Base-by-base conservation (phyloP, 768 basidiomycete genomes). In the Vararia minispora region DNA sequence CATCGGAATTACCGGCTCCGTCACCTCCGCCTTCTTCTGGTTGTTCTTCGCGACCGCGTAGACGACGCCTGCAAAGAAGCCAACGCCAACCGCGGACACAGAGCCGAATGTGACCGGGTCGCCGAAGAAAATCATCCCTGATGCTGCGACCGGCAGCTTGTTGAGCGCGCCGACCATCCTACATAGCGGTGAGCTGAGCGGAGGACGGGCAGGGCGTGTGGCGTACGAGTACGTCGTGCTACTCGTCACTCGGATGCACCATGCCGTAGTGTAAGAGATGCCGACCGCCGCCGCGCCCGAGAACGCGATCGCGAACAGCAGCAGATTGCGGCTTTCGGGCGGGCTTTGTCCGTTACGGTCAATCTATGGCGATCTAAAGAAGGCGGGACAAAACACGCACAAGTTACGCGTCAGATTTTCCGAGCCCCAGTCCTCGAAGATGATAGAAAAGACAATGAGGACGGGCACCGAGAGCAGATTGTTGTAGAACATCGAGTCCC, bases 401-500 rank as follows among this genome's bases (percentile, higher is more conserved):
- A 99, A 99, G 58, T 94, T 98, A 34, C 70, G 65, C 25, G 58
- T 58, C 25, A 99, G 65, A 55, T 79, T 91, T 33, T 72, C 79
- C 7, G 65, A 63, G 25, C 80, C 72, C 95, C 95, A 99, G 55
- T 95, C 78, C 61, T 99, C 95, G 22, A 82, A 60, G 33, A 89
- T 47, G 47, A 98, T 47, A 7, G 92, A 95, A 53, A 81, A 88
- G 35, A 88, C 51, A 39, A 72, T 68, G 30, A 99, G 65, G 27
- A 97, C 78, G 4, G 95, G 95, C 50, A 98, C 92, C 14, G 89
- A 94, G 36, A 98, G 64, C 31, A 97, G 57, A 58, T 98, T 99
- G 65, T 94, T 95, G 68, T 98, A 98, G 64, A 89, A 94, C 91
- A 97, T 97, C 10, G 91, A 81, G 54, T 97, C 94, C 92, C 91